Evolutionary conservation across 345 rosid species (phyloP).

Genomic region (Eucalyptus shirleyi): DNA sequence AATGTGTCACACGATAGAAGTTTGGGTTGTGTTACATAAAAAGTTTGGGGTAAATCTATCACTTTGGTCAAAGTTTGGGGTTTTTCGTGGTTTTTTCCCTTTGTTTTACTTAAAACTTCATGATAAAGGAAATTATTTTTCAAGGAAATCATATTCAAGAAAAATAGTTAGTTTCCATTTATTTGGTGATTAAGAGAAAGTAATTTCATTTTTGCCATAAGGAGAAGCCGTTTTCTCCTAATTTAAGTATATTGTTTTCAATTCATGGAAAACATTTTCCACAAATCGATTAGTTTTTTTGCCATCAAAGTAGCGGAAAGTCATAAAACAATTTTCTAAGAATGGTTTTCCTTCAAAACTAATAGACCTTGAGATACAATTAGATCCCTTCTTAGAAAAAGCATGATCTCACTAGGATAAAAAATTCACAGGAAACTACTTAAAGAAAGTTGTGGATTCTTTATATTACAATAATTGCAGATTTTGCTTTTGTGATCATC

Average conservation of each 20-base stretch:
- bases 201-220: background rate
- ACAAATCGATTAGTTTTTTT: rapidly evolving
- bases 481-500: background rate
- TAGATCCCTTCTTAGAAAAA: background rate
- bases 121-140: background rate
- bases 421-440: background rate
- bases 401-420: background rate
- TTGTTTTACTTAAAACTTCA: background rate
- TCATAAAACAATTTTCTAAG: background rate
- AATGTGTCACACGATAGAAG: rapidly evolving
- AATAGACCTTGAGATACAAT: background rate
- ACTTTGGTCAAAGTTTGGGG: too few relatives aligned
- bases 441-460: background rate
- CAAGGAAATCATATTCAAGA: background rate
- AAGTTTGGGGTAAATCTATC: too few relatives aligned
- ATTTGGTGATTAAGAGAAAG: background rate
- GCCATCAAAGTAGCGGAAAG: rapidly evolving
- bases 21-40: too few relatives aligned
- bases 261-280: background rate
- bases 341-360: background rate
- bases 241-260: background rate
- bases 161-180: background rate
- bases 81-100: too few relatives aligned
- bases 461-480: background rate
- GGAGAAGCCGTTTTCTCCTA: rapidly evolving